A percentile compares a stretch with the other conserved stretches of the same genome.
phyloP scores from a whole-genome alignment of 192 early-diverging fungal species.

The Blastocladiella britannica region DNA sequence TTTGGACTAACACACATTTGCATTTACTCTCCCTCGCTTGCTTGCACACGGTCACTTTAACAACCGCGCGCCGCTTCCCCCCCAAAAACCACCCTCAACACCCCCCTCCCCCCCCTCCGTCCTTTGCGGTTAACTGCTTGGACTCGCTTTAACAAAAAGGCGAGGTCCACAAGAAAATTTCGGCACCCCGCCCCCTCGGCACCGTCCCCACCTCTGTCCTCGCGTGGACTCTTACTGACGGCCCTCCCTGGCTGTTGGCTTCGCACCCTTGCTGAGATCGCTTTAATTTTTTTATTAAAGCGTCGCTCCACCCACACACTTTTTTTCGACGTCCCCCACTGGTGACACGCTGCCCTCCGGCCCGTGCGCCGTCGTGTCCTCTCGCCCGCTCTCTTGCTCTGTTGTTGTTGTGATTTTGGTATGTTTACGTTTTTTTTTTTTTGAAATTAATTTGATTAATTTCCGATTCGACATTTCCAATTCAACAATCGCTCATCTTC shows the following conservation, averaged over 20 bases:
- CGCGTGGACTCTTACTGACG: background rate
- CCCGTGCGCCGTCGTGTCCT: background rate
- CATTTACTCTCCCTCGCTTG: too few species aligned
- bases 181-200: background rate
- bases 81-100: too few species aligned
- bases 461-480: too few species aligned
- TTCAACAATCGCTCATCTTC: too few species aligned
- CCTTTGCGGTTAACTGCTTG: background rate
- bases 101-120: constrained; percentile 2
- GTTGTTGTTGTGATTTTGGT: background rate
- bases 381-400: background rate
- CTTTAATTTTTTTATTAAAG: too few species aligned
- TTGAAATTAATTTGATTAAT: too few species aligned
- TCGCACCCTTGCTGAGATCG: too few species aligned
- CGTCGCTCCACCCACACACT: background rate
- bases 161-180: background rate
- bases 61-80: too few species aligned
- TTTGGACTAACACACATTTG: too few species aligned
- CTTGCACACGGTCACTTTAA: too few species aligned
- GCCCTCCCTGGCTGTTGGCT: background rate
- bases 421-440: too few species aligned
- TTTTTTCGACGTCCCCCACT: background rate
- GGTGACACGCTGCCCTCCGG: background rate
- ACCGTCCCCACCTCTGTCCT: background rate
- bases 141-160: background rate